Evolutionary conservation across 2,329 filamentous ascomycete species (phyloP).

Genomic region (Lachnellula hyalina): DNA sequence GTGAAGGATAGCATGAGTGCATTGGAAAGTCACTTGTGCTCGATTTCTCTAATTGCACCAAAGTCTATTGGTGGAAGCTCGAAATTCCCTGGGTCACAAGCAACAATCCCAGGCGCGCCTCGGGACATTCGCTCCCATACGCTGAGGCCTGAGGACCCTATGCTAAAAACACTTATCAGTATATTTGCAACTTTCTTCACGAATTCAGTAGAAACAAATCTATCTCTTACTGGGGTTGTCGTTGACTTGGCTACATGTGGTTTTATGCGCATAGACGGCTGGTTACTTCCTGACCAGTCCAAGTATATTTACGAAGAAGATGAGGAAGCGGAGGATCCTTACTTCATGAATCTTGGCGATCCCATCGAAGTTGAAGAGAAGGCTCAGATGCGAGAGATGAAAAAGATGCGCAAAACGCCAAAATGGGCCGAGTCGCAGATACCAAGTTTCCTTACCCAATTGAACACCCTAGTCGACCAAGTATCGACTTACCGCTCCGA

Average conservation of each 20-base stretch:
- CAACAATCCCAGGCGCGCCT: slow-evolving; percentile 56
- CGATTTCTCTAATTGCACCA: slow-evolving; percentile 60
- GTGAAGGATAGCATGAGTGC: slow-evolving; percentile 65
- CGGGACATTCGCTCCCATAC: slow-evolving; percentile 56
- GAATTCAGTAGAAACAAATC: slow-evolving; percentile 86
- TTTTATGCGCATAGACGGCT: slow-evolving; percentile 81
- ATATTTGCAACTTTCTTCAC: slow-evolving; percentile 77
- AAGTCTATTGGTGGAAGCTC: slow-evolving; percentile 52
- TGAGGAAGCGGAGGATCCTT: slow-evolving; percentile 36
- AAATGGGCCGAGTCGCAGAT: slow-evolving; percentile 46
- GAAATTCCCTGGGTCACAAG: slow-evolving; percentile 49
- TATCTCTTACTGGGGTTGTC: slow-evolving; percentile 79
- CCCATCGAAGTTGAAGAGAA: slow-evolving; percentile 35
- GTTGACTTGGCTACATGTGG: slow-evolving; percentile 80
- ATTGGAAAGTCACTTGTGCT: slow-evolving; percentile 70
- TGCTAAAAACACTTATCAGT: slow-evolving; percentile 61
- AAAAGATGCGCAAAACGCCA: slow-evolving; percentile 48
- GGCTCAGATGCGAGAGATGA: slow-evolving; percentile 43
- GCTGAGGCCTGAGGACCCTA: slow-evolving; percentile 56
- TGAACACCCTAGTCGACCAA: slow-evolving; percentile 58
- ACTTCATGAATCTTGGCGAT: slow-evolving; percentile 14
- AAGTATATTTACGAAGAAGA: slow-evolving; percentile 52
- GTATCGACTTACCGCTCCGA: slow-evolving; percentile 56
- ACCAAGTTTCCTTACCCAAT: slow-evolving; percentile 49
- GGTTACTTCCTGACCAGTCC: slow-evolving; percentile 72